A percentile compares a stretch with the other conserved stretches of the same genome.
Evolutionary conservation across 305 asterid genomes (phyloP).

Genomic region (Solanum hybrid): DNA sequence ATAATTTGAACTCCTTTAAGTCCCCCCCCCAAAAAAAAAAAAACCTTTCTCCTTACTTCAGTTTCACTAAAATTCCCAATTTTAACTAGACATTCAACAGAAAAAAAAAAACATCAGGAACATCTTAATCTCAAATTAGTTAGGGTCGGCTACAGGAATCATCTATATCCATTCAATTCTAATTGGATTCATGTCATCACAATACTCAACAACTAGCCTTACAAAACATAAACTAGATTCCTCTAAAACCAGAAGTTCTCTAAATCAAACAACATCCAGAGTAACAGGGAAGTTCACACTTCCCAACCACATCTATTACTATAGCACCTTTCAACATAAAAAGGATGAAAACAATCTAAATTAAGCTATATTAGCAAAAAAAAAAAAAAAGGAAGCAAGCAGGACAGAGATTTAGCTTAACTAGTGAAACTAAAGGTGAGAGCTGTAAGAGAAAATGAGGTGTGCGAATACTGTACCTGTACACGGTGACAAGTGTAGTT

Average conservation of each 20-base stretch:
- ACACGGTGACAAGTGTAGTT: conserved; percentile 31
- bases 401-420: not conserved
- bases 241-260: not conserved
- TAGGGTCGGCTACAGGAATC: not conserved
- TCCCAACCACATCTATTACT: not conserved
- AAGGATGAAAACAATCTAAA: not conserved
- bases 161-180: not conserved
- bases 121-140: not conserved
- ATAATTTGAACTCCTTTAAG: not conserved
- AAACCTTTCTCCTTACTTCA: not conserved
- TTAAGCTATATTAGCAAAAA: not conserved
- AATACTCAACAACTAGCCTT: not conserved
- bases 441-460: not conserved
- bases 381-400: not conserved
- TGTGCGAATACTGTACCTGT: conserved; percentile 14
- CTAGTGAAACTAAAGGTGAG: not conserved
- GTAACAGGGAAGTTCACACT: not conserved
- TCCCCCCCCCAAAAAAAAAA: not conserved
- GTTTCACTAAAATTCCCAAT: not conserved
- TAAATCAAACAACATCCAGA: not conserved
- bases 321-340: not conserved
- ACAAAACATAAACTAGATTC: not conserved
- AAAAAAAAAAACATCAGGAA: not conserved
- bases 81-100: not conserved
- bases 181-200: not conserved